A percentile compares a stretch with the other conserved stretches of the same genome.
Conservation (phyloP, 768 basidiomycete genomes). For the Serendipita sp. region DNA sequence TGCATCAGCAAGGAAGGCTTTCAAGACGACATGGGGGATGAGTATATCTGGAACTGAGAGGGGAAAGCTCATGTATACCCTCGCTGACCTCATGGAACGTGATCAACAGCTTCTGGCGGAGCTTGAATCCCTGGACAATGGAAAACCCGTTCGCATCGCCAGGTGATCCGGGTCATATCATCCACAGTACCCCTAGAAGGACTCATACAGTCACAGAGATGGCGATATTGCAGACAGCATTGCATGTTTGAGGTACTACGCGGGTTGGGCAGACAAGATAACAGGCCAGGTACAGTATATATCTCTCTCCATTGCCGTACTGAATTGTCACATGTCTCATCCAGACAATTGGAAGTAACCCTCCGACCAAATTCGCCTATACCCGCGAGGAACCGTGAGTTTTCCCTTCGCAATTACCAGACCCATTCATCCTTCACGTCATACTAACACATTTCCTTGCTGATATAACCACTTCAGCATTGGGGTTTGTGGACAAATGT, state of each 20-base stretch:
- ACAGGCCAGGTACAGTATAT: conserved; percentile 54
- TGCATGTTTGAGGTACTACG: conserved; percentile 42
- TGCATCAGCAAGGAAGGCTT: conserved; percentile 44
- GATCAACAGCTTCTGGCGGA: conserved; percentile 53
- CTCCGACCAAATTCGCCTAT: conserved; percentile 38
- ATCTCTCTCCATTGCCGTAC: conserved; percentile 39
- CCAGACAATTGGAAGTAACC: neutral
- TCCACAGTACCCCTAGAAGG: neutral
- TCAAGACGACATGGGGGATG: conserved; percentile 54
- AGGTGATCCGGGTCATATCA: neutral
- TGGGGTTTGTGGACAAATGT: conserved; percentile 28
- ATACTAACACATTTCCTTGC: too few relatives aligned
- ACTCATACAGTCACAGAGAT: conserved; percentile 16
- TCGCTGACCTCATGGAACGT: conserved; percentile 48
- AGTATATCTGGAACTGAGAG: conserved; percentile 38
- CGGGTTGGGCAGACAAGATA: conserved; percentile 82
- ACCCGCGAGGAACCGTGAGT: conserved; percentile 57
- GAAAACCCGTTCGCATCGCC: conserved; percentile 12
- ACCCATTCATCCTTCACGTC: too few relatives aligned
- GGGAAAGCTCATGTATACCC: conserved; percentile 39
- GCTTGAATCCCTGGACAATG: conserved; percentile 55
- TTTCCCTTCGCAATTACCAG: too few relatives aligned
- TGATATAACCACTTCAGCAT: too few relatives aligned
- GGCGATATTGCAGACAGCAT: conserved; percentile 36
- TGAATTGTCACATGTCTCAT: neutral